These are phyloP conservation scores for Macrocybe gigantea DNA, from an alignment of 768 basidiomycete genomes.

Conservation along the genomic window DNA sequence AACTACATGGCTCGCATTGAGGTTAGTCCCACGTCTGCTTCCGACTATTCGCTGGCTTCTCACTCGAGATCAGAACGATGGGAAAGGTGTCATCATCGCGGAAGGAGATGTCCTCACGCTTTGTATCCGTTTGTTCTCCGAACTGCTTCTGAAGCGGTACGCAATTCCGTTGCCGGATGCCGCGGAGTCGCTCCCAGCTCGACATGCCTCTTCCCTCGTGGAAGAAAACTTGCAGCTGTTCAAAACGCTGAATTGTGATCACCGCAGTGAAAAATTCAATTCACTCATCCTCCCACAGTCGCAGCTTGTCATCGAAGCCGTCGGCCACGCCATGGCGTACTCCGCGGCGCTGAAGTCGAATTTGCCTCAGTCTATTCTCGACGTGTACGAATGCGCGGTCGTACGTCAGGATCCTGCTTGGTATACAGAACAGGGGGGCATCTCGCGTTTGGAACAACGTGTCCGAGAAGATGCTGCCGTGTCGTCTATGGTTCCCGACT, in stretches of 20 bases:
- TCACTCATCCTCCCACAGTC: constrained; percentile 52
- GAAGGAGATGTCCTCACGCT: constrained; percentile 49
- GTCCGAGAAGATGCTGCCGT: constrained; percentile 41
- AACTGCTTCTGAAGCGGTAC: constrained; percentile 52
- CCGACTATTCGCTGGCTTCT: constrained; percentile 5
- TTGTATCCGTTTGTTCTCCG: constrained; percentile 53
- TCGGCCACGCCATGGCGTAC: constrained; percentile 59
- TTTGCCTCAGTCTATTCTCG: constrained; percentile 43
- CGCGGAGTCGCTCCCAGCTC: constrained; percentile 45
- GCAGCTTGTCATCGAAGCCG: constrained; percentile 47
- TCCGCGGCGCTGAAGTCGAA: constrained; percentile 40
- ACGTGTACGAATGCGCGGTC: constrained; percentile 48
- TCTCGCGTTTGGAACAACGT: constrained; percentile 43
- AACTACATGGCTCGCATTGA: constrained; percentile 55
- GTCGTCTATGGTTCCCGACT: constrained; percentile 34
- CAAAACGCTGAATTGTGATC: constrained; percentile 28
- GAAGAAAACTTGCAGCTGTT: constrained; percentile 40
- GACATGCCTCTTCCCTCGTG: constrained; percentile 39
- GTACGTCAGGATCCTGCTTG: constrained; percentile 52
- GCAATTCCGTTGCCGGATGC: constrained; percentile 43
- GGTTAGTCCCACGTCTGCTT: constrained; percentile 23
- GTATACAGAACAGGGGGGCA: constrained; percentile 48
- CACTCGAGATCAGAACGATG: constrained; percentile 30
- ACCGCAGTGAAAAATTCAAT: constrained; percentile 48
- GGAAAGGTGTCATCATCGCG: constrained; percentile 54